Conservation (phyloP, 441 rosid species). For the Omphalea diandra region DNA sequence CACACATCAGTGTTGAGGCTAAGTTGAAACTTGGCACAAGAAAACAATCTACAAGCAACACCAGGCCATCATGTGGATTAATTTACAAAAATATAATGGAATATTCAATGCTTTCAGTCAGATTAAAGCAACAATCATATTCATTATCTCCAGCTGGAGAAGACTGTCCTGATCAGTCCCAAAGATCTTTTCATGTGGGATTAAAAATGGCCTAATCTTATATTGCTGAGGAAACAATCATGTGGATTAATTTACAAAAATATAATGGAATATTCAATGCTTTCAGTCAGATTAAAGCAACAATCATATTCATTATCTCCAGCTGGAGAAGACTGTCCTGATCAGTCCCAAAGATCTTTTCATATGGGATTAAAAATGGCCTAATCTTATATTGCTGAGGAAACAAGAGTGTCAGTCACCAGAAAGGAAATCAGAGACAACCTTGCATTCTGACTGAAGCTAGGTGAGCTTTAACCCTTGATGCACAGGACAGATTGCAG, state of each 20-base stretch:
- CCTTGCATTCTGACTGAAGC: neutral
- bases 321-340: neutral
- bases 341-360: neutral
- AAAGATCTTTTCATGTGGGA: neutral
- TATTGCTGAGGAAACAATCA: neutral
- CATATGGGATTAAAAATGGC: neutral
- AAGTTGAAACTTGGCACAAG: conserved; percentile 5
- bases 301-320: neutral
- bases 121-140: neutral
- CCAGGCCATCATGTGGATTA: neutral
- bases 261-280: too few relatives aligned
- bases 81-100: neutral
- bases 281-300: neutral
- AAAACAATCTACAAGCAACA: neutral
- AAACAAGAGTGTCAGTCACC: neutral
- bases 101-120: neutral
- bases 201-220: neutral
- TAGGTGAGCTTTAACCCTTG: neutral
- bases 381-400: neutral
- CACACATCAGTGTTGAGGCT: neutral
- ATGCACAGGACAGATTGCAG: neutral
- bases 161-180: neutral
- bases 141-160: neutral
- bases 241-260: neutral
- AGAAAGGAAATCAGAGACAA: neutral